Evolutionary conservation across 1,284 basidiomycete species (phyloP).

Genomic region (Puccinia horiana): DNA sequence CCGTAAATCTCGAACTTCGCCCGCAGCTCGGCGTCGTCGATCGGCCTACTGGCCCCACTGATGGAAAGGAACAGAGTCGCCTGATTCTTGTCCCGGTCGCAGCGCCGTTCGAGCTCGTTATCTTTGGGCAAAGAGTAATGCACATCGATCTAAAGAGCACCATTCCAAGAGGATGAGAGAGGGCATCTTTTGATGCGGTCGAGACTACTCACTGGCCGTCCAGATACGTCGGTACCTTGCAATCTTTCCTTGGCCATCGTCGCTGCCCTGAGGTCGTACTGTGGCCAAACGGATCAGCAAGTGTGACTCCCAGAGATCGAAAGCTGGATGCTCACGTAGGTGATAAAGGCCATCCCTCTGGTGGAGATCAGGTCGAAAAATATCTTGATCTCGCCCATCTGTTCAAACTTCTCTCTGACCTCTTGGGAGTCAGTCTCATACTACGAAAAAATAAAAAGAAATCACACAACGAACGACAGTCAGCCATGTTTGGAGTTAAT

Average conservation of each 20-base stretch:
- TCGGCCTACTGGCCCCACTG: conserved; percentile 68
- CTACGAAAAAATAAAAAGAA: conserved; percentile 62
- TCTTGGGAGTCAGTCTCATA: conserved; percentile 84
- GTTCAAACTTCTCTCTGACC: conserved; percentile 80
- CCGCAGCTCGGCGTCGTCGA: conserved; percentile 80
- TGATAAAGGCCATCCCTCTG: conserved; percentile 95
- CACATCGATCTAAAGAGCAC: conserved; percentile 77
- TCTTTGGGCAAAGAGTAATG: conserved; percentile 91
- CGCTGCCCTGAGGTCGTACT: conserved; percentile 89
- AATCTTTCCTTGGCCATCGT: conserved; percentile 82
- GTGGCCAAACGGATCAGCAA: conserved; percentile 19
- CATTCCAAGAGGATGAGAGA: conserved; percentile 34
- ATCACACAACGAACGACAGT: too few species aligned
- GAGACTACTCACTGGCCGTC: conserved; percentile 70
- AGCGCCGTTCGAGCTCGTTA: conserved; percentile 70
- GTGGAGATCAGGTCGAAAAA: conserved; percentile 93
- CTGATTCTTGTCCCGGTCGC: conserved; percentile 84
- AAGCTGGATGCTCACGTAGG: conserved; percentile 73
- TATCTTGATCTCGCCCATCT: conserved; percentile 90
- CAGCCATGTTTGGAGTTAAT: too few species aligned
- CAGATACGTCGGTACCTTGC: conserved; percentile 79
- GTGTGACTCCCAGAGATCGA: neutral
- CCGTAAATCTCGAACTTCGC: conserved; percentile 82
- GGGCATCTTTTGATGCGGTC: too few species aligned
- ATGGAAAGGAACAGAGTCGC: conserved; percentile 79